phyloP scores from a whole-genome alignment of 768 basidiomycete species.

The Suillus decipiens region DNA sequence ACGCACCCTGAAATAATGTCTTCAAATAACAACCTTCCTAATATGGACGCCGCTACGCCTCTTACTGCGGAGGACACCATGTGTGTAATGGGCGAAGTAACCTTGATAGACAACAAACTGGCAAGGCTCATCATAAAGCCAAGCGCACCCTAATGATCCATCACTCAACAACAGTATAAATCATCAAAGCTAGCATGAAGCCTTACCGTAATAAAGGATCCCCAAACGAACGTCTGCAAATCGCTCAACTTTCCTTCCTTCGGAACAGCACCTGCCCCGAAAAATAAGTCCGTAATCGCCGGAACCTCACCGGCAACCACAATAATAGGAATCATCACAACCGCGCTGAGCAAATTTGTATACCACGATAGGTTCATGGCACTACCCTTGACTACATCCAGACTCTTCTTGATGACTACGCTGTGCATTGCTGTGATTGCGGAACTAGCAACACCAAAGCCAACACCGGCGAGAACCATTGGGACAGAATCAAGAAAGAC shows the following conservation, averaged over 20 bases:
- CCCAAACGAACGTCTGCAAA: conserved; percentile 70
- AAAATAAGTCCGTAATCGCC: conserved; percentile 61
- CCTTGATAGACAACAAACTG: conserved; percentile 91
- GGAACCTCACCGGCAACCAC: conserved; percentile 76
- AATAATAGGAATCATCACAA: conserved; percentile 72
- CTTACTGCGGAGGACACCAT: conserved; percentile 97
- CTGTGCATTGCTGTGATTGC: conserved; percentile 89
- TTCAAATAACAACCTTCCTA: conserved; percentile 78
- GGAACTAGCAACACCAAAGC: conserved; percentile 82
- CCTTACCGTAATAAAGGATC: conserved; percentile 76
- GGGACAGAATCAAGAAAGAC: conserved; percentile 75
- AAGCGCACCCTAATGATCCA: conserved; percentile 62
- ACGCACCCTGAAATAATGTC: conserved; percentile 81
- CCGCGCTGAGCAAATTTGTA: conserved; percentile 79
- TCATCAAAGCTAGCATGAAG: neutral
- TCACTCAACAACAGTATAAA: conserved; percentile 10
- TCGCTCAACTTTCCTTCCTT: conserved; percentile 45
- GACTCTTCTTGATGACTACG: conserved; percentile 88
- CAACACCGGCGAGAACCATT: conserved; percentile 63
- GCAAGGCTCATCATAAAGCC: conserved; percentile 97
- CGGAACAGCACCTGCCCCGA: conserved; percentile 41
- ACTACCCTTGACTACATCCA: conserved; percentile 79
- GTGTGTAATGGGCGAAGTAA: conserved; percentile 96
- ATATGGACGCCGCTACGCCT: conserved; percentile 86
- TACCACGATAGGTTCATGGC: conserved; percentile 91